Conservation (phyloP, 495 filamentous ascomycete species). For the Daldinia childiae region DNA sequence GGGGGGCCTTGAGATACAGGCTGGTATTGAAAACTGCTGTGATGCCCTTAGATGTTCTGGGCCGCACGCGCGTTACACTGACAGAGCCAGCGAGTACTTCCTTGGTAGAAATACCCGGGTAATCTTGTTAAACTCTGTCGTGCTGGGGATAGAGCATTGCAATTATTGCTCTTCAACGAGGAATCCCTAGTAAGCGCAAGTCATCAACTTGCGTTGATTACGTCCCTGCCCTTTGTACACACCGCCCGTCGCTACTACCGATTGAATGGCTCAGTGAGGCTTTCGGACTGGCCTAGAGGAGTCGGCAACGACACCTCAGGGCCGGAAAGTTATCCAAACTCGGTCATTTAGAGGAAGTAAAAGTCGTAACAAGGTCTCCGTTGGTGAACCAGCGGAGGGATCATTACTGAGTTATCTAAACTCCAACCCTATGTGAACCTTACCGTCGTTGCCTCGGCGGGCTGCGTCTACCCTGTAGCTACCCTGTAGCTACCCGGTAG, state of each 20-base stretch:
- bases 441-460: constrained; percentile 10
- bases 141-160: constrained; percentile 81
- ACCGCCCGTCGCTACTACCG: constrained; percentile 73
- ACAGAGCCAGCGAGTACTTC: constrained; percentile 75
- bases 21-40: not conserved
- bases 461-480: not conserved
- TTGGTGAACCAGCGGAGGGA: constrained; percentile 69
- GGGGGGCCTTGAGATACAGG: not conserved
- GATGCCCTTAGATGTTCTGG: constrained; percentile 15
- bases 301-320: constrained; percentile 69
- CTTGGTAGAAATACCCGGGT: constrained; percentile 76
- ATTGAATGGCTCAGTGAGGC: constrained; percentile 80
- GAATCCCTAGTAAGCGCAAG: constrained; percentile 79
- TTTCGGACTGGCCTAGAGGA: constrained; percentile 72
- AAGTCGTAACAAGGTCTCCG: constrained; percentile 81
- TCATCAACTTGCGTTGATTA: constrained; percentile 80
- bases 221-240: constrained; percentile 78
- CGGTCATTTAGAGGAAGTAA: constrained; percentile 80
- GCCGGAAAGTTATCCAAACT: constrained; percentile 78
- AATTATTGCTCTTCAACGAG: constrained; percentile 84
- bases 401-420: constrained; percentile 13
- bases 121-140: constrained; percentile 82
- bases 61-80: constrained; percentile 61
- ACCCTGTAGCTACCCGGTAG: constrained; percentile 8
- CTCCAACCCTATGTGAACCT: not conserved